Base-by-base conservation (phyloP, 352 stramenopile genomes). In the Elongisporangium prolatum region DNA sequence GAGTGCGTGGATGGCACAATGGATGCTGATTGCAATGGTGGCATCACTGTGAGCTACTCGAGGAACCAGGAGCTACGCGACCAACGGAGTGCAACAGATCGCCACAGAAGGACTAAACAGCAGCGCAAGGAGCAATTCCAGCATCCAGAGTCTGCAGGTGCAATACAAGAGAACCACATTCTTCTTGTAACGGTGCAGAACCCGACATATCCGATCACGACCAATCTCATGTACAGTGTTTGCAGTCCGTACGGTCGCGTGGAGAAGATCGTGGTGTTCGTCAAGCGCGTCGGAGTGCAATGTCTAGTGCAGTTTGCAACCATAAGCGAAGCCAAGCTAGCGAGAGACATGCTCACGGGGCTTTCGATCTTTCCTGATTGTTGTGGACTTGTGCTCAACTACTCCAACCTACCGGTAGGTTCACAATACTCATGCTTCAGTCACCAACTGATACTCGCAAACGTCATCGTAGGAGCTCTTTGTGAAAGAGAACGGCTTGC, bases 141-240 rank as follows among this genome's bases (percentile, higher is more conserved):
- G 11, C 28, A 48, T 10, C 25, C 25, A 34, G 52, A 63, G 3
- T 34, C 24, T 11, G 3, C 11, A 3, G 21, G 59, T 22, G 37
- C 52, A 21, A 64, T 47, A 6, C 64, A 70, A 22, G 64, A 56
- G 58, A 86, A 88, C 53, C 75, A 75, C 52, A 88, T 88, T 53
- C 44, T 88, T 63, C 70, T 88, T 21, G 72, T 86, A 16, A 88
- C 77, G n/a, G 71, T 88, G 47, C 77, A 88, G 61, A 86, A 84
- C 59, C 75, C 77, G 21, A 83, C 72, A 56, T 82, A 81, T 40
- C 75, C 73, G 10, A 79, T 88, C 62, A 81, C 75, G 37, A 79
- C 72, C 0, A 73, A 86, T 18, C 65, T 88, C 53, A 74, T 88
- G 48, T 40, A 74, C 52, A 57, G 57, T 20, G 67, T 86, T 56